These are phyloP conservation scores for Beauveria australis DNA, from an alignment of 2,329 filamentous ascomycete species.

Conservation along the genomic window DNA sequence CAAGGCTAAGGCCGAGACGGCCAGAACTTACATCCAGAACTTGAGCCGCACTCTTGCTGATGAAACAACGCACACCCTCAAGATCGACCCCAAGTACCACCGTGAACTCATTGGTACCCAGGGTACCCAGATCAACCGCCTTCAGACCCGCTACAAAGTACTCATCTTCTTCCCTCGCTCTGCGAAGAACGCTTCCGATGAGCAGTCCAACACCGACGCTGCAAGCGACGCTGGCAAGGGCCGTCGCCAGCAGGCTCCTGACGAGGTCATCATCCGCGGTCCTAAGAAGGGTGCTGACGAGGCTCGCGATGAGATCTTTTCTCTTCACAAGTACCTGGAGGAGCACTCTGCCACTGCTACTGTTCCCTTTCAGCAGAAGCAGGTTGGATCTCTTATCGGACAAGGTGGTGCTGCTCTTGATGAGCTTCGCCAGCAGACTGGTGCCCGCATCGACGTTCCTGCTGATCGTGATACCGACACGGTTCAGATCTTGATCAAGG, in stretches of 20 bases:
- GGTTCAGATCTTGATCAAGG: conserved; percentile 86
- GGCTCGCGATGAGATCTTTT: conserved; percentile 84
- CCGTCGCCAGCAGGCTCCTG: conserved; percentile 64
- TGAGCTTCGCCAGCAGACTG: conserved; percentile 73
- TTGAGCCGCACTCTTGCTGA: conserved; percentile 81
- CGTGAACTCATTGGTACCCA: conserved; percentile 85
- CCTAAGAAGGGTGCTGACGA: conserved; percentile 89
- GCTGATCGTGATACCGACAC: conserved; percentile 65
- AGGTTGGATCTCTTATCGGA: conserved; percentile 89
- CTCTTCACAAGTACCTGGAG: conserved; percentile 78
- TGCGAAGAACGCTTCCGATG: conserved; percentile 55
- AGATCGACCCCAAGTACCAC: conserved; percentile 91
- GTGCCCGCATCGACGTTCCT: conserved; percentile 87
- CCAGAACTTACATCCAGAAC: conserved; percentile 71
- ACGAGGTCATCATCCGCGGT: conserved; percentile 86
- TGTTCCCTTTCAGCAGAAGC: conserved; percentile 80
- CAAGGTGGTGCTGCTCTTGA: conserved; percentile 87
- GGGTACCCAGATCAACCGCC: conserved; percentile 79
- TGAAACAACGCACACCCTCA: conserved; percentile 77
- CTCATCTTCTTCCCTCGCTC: conserved; percentile 85
- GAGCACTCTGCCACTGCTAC: conserved; percentile 77
- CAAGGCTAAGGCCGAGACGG: conserved; percentile 84
- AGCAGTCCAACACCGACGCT: conserved; percentile 61
- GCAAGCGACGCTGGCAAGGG: conserved; percentile 59
- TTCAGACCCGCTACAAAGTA: conserved; percentile 89